phyloP scores from a whole-genome alignment of 2,329 filamentous ascomycete species.

The Epichloe sylvatica region DNA sequence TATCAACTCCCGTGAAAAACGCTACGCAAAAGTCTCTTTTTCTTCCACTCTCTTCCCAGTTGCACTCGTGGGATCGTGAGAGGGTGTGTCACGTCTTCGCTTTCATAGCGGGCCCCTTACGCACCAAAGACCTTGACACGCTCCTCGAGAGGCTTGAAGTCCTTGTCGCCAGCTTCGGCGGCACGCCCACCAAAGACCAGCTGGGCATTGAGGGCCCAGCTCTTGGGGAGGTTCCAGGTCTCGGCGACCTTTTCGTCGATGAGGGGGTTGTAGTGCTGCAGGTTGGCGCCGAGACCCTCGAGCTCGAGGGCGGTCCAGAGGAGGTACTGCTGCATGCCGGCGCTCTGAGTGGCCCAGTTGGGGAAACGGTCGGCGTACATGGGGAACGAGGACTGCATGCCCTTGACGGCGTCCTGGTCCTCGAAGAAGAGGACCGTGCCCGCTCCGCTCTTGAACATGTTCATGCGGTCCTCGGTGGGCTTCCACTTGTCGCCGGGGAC shows the following conservation, averaged over 20 bases:
- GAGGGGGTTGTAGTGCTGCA: constrained; percentile 84
- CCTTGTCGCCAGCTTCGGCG: constrained; percentile 47
- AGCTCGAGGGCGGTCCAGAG: constrained; percentile 72
- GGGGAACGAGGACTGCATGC: constrained; percentile 54
- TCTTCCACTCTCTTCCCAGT: background rate
- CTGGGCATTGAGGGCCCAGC: constrained; percentile 70
- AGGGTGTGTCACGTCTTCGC: background rate
- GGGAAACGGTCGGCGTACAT: constrained; percentile 70
- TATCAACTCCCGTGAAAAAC: constrained; percentile 4
- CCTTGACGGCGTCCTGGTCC: constrained; percentile 53
- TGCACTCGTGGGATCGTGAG: background rate
- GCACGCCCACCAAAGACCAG: constrained; percentile 64
- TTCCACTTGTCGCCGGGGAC: constrained; percentile 52
- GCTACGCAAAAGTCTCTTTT: background rate
- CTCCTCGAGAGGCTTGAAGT: constrained; percentile 49
- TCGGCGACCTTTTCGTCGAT: constrained; percentile 57
- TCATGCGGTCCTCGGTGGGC: constrained; percentile 29
- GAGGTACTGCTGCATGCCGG: constrained; percentile 65
- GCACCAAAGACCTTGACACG: constrained; percentile 51
- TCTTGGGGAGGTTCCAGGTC: constrained; percentile 54
- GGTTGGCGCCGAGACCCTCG: constrained; percentile 73
- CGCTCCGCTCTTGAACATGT: constrained; percentile 54
- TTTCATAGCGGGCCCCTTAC: constrained; percentile 10
- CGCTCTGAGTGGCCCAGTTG: constrained; percentile 59
- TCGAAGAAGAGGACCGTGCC: constrained; percentile 84